Evolutionary conservation across 78 protist genomes (phyloP).

Genomic region (Dictyostelium brefeldianum): DNA sequence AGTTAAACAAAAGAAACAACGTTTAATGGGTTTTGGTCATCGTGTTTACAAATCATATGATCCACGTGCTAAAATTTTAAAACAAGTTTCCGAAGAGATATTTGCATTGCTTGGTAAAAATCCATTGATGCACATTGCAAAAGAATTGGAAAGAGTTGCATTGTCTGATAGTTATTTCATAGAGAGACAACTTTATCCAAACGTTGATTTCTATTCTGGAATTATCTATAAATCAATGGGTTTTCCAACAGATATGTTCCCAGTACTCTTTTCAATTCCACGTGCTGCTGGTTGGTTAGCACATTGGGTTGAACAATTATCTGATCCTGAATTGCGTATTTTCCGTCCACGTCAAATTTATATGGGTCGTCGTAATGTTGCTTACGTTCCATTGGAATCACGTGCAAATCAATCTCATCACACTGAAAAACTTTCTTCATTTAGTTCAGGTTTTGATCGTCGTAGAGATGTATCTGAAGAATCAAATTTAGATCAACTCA

Average conservation of each 20-base stretch:
- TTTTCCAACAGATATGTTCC: conserved; percentile 92
- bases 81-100: conserved; percentile 54
- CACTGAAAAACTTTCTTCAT: background rate
- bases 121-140: conserved; percentile 85
- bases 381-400: conserved; percentile 36
- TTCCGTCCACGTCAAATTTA: conserved; percentile 81
- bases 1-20: conserved; percentile 81
- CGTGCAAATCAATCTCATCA: background rate
- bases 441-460: conserved; percentile 55
- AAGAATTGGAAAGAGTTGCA: conserved; percentile 85
- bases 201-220: conserved; percentile 89
- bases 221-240: conserved; percentile 83
- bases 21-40: conserved; percentile 94
- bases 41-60: conserved; percentile 91
- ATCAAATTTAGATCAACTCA: background rate
- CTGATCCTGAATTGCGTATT: conserved; percentile 77
- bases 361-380: conserved; percentile 19
- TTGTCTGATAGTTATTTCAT: conserved; percentile 86
- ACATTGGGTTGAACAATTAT: conserved; percentile 82
- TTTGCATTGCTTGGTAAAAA: conserved; percentile 42
- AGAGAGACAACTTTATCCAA: conserved; percentile 92
- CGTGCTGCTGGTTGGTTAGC: conserved; percentile 90
- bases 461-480: conserved; percentile 58
- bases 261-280: conserved; percentile 82
- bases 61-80: conserved; percentile 89